Evolutionary conservation across 2,329 filamentous ascomycete genomes (phyloP), one percentile per base, ranked within the genome.

Genomic region (Acephala macrosclerotiorum): DNA sequence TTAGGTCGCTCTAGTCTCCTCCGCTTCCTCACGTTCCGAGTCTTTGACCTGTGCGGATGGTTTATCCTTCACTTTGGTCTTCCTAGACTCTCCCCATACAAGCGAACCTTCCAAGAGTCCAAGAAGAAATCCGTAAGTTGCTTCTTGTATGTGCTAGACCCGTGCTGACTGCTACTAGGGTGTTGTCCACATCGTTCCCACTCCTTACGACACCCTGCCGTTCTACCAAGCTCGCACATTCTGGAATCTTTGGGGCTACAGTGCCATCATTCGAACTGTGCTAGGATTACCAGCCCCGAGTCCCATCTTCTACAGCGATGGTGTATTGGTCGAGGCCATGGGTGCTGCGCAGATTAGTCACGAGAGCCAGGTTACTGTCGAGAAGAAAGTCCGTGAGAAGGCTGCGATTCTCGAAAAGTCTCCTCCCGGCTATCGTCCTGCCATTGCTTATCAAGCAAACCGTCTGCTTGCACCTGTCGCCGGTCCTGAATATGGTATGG

Each of bases 161-260:
- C 6, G 20, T 49, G 25, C 49, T 26, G 25, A 53, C 26, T 49
- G 36, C n/a, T 3, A 42, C 11, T 25, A 67, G 62, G 58, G 60
- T 38, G 29, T 65, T 14, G 40, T 62, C 22, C 58, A 60, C 38
- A 61, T 69, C 33, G 49, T 42, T 38, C 61, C 67, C 25, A 67
- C 62, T 20, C 57, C 65, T n/a, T 67, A 65, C 53, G 63, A 66
- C 26, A 65, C 67, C 20, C 56, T 60, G 4, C 67, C 67, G 18
- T 69, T 65, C 56, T 69, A 61, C 20, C 61, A 66, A 58, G 60
- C 60, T 12, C 51, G 45, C 40, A 65, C 59, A n/a, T 60, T 63
- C 38, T 67, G 60, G 67, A 64, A 66, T 36, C 12, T 64, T 18
- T 67, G 47, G 25, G 63, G 67, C 4, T 64, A 62, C 20, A 63